A percentile compares a stretch with the other conserved stretches of the same genome.
These are phyloP conservation scores for Schizopora paradoxa DNA, from an alignment of 1,284 basidiomycete species.

Conservation along the genomic window DNA sequence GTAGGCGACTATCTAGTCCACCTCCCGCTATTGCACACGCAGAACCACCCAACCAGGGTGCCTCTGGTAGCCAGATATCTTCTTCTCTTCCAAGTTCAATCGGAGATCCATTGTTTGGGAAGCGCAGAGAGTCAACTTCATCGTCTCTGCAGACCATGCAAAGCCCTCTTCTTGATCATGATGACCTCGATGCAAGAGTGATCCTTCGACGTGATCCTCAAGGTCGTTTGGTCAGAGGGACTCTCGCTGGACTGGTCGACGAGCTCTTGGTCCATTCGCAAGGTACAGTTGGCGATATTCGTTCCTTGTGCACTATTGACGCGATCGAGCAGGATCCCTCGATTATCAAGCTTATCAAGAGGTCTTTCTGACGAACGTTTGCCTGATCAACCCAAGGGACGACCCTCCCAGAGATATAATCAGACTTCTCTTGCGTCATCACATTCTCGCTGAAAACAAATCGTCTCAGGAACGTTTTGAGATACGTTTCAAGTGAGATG, in stretches of 20 bases:
- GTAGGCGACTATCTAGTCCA: too few relatives aligned
- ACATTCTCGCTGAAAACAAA: conserved; percentile 7
- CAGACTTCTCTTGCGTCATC: conserved; percentile 12
- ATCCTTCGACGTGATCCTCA: too few relatives aligned
- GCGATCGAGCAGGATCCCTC: background rate
- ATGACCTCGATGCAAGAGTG: conserved; percentile 7
- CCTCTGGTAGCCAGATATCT: conserved; percentile 1
- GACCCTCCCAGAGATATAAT: conserved; percentile 15
- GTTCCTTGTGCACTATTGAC: too few relatives aligned
- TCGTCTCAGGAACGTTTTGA: conserved; percentile 6
- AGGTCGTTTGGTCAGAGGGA: too few relatives aligned
- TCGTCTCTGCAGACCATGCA: background rate
- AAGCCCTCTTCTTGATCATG: conserved; percentile 3
- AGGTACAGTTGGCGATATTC: too few relatives aligned
- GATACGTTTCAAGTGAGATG: conserved; percentile 11
- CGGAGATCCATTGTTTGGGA: background rate
- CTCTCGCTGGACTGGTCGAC: too few relatives aligned
- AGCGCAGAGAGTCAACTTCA: background rate
- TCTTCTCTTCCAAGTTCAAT: conserved; percentile 9
- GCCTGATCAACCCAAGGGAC: too few relatives aligned
- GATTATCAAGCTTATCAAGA: conserved; percentile 28
- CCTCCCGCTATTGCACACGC: background rate
- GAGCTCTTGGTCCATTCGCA: too few relatives aligned
- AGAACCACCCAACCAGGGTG: conserved; percentile 2
- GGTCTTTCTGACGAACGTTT: conserved; percentile 24